Evolutionary conservation across 2,329 filamentous ascomycete genomes (phyloP), one percentile per base, ranked within the genome.

Genomic region (Aureobasidium sp.): DNA sequence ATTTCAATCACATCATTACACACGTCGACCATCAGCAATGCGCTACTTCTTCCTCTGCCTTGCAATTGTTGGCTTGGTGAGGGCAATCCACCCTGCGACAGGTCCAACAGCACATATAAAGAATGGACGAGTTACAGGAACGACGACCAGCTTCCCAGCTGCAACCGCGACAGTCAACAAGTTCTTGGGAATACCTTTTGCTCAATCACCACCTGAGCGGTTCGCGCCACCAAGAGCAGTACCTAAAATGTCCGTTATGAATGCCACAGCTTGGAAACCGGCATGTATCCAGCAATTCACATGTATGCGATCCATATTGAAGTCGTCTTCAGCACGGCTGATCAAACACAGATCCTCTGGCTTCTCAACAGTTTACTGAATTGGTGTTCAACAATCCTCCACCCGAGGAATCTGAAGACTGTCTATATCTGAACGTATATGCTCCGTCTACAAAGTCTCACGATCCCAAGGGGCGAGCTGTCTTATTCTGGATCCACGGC

Each of bases 401-500:
- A 8, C 70, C 71, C 9, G 61, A 61, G 34, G 72, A 74, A 57
- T 71, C 69, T 56, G 73, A 74, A 62, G 72, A 75, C 61, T 74
- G 72, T 59, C 61, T 68, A 27, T 73, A 73, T 57, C 63, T 74
- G 29, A 74, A 74, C 45, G 66, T 74, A 12, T 74, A 70, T 39
- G 66, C 70, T 9, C 72, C 72, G 14, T 67, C 66, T n/a, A 66
- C 68, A 20, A 67, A 68, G 20, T 62, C 70, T 0, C 66, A 69
- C 12, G 53, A 64, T 7, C 68, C 66, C 47, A 45, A 45, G n/a
- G 70, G 70, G 2, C 64, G 69, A 15, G 41, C 70, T 11, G 72
- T 74, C 1, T 34, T 74, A 60, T 73, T 74, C 66, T 74, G 71
- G 70, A 68, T 74, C 41, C 73, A 73, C 34, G 72, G 72, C 12